Conservation (phyloP, 2,329 filamentous ascomycete genomes). For the Dactylellina leptospora region DNA sequence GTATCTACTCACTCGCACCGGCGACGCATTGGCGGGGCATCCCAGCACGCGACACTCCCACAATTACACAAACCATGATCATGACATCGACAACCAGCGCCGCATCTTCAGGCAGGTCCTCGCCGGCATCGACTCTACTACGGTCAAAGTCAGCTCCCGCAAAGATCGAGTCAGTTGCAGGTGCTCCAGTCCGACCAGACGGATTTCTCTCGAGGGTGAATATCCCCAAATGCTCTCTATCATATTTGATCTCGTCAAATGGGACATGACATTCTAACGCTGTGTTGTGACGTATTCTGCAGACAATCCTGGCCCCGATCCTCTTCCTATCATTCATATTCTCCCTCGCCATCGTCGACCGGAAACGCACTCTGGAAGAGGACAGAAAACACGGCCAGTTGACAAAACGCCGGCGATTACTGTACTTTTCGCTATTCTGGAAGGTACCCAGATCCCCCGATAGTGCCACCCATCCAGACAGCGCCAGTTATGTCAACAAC, state of each 20-base stretch:
- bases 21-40: conserved; percentile 32
- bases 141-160: conserved; percentile 45
- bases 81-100: conserved; percentile 38
- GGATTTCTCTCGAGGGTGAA: conserved; percentile 34
- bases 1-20: too few species aligned
- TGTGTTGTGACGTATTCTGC: not conserved
- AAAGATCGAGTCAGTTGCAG: conserved; percentile 22
- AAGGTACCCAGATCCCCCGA: conserved; percentile 22
- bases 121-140: conserved; percentile 31
- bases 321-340: conserved; percentile 50
- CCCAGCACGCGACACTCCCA: conserved; percentile 5
- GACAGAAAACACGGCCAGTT: conserved; percentile 29
- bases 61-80: not conserved
- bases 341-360: conserved; percentile 50
- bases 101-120: conserved; percentile 31
- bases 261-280: not conserved
- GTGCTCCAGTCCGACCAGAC: not conserved
- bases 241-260: not conserved
- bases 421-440: conserved; percentile 42
- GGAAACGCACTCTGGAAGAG: conserved; percentile 39
- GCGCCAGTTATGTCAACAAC: not conserved
- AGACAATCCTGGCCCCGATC: conserved; percentile 49
- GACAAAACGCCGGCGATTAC: conserved; percentile 23
- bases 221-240: not conserved
- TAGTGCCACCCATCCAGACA: not conserved